Percentiles rank a stretch among this genome's conserved stretches.
phyloP scores from a whole-genome alignment of 805 yeast species.

The Pichia californica region DNA sequence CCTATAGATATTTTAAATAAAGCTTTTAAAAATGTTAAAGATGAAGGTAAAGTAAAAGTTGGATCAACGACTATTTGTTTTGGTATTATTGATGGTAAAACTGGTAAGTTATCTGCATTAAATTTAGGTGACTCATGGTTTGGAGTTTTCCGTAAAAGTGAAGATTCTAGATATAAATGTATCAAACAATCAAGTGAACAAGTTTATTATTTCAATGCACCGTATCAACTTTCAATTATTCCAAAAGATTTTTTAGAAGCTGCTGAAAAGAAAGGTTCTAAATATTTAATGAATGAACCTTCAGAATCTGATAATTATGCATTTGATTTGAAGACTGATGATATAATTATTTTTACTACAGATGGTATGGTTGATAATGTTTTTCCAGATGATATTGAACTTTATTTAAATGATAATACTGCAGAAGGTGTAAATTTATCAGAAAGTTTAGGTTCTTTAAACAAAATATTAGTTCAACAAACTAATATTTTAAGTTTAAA shows the following conservation, averaged over 20 bases:
- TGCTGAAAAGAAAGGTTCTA: constrained; percentile 49
- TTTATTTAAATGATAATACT: constrained; percentile 52
- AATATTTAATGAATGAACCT: constrained; percentile 69
- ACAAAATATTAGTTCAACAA: constrained; percentile 51
- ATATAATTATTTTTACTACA: constrained; percentile 78
- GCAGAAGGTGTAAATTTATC: constrained; percentile 16
- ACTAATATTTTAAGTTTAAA: constrained; percentile 70
- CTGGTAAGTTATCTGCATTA: constrained; percentile 53
- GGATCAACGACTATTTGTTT: constrained; percentile 94
- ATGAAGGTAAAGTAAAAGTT: constrained; percentile 60
- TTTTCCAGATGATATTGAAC: constrained; percentile 61
- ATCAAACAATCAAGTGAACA: constrained; percentile 67
- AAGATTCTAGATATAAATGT: constrained; percentile 33
- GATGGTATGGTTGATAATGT: constrained; percentile 93
- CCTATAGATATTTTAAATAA: constrained; percentile 44
- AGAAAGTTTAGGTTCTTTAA: constrained; percentile 30
- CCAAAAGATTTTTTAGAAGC: constrained; percentile 53
- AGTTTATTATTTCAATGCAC: constrained; percentile 85
- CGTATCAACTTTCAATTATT: constrained; percentile 81
- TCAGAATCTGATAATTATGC: constrained; percentile 57
- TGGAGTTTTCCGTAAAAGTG: constrained; percentile 59
- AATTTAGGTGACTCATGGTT: constrained; percentile 96
- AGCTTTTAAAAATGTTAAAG: constrained; percentile 50
- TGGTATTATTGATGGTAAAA: constrained; percentile 56
- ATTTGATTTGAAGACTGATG: constrained; percentile 63